Base-by-base conservation (phyloP, 495 filamentous ascomycete species). In the Hypoxylon rickii region DNA sequence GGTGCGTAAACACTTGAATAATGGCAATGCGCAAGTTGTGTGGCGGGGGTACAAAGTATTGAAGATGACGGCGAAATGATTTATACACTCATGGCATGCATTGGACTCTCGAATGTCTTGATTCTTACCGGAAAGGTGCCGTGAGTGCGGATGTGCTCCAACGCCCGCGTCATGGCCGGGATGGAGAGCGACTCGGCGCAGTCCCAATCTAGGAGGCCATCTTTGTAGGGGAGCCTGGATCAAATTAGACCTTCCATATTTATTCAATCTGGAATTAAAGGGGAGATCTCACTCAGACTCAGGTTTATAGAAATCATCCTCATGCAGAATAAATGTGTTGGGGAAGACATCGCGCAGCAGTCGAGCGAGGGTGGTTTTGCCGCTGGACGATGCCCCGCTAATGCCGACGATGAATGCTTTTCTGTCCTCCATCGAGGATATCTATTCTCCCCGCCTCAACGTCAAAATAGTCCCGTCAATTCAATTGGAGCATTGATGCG, bases 231-330 rank as follows among this genome's bases (percentile, higher is more conserved):
- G 8, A 82, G 67, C 60, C 79, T 83, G 21, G 8, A 39, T 24
- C 8, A 8, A 24, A 18, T 21, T 29, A 42, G 44, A 24, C 44
- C 18, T n/a, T 34, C 13, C 22, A 11, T 19, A 26, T 21, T 19
- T 31, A 20, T 19, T 31, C 7, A n/a, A 20, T 18, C 18, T 8
- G 3, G 0, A 44, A 8, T n/a, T 6, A 55, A 22, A 13, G 10
- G 6, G 11, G 22, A 31, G 10, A 40, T 10, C 75, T 63, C 59
- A 87, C 83, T 87, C 74, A n/a, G 79, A 67, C 64, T 97, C 92
- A 1, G 89, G 66, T 31, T 80, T 81, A 70, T 91, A 97, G 68
- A 96, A 97, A 70, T 97, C 93, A 73, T 97, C 93, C 68, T 94
- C 83, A 67, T 96, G 92, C 33, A 97, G 78, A 55, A 96, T 87